phyloP scores from a whole-genome alignment of 805 yeast species.

The Suhomyces faveliae region DNA sequence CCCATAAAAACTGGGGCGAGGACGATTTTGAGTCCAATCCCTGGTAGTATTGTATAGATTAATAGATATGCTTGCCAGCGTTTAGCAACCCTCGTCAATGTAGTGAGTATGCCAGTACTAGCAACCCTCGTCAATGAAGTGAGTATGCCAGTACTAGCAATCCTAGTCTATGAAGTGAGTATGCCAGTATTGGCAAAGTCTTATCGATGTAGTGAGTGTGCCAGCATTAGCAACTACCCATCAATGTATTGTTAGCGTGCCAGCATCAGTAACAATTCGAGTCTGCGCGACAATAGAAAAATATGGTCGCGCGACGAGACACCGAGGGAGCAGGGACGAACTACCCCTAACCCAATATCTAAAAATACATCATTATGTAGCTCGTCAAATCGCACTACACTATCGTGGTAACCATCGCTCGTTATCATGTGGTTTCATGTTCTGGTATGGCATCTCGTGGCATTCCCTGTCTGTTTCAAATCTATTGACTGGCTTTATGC shows the following conservation, averaged over 20 bases:
- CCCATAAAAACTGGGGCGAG: constrained; percentile 48
- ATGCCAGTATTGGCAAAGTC: not conserved
- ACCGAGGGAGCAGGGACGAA: too few relatives aligned
- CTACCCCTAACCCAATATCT: too few relatives aligned
- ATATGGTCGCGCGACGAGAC: too few relatives aligned
- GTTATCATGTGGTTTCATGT: not conserved
- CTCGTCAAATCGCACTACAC: too few relatives aligned
- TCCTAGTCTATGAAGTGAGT: not conserved
- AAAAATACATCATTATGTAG: too few relatives aligned
- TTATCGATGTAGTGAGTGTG: not conserved
- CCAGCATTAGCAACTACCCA: too few relatives aligned
- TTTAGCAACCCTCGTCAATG: not conserved
- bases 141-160: not conserved
- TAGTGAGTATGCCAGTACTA: not conserved
- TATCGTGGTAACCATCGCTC: too few relatives aligned
- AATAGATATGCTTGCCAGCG: not conserved
- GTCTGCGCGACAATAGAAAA: too few relatives aligned
- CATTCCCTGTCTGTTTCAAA: not conserved
- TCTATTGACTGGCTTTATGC: too few relatives aligned
- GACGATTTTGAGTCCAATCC: constrained; percentile 64
- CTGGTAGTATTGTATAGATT: constrained; percentile 43
- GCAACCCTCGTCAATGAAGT: not conserved
- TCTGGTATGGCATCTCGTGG: not conserved
- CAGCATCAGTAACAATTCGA: too few relatives aligned
- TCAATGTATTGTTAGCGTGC: too few relatives aligned